Conservation (phyloP, 306 rosid genomes). For the Cicer pinnatifidum region DNA sequence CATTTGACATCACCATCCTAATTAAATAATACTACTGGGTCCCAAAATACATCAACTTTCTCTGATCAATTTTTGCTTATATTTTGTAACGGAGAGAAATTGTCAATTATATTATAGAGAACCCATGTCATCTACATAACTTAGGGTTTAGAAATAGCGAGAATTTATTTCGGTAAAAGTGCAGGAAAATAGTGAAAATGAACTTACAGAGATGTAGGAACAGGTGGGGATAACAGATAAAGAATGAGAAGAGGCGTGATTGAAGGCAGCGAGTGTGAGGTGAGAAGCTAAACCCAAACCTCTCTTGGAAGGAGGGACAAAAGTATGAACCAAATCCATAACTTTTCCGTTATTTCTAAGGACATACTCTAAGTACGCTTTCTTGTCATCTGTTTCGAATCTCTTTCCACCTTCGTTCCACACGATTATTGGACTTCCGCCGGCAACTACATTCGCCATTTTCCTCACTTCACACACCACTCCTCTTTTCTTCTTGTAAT, state of each 20-base stretch:
- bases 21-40: too few relatives aligned
- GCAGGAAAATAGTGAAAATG: neutral
- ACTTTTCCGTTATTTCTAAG: conserved; percentile 57
- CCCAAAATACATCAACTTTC: too few relatives aligned
- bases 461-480: neutral
- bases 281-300: conserved; percentile 85
- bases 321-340: conserved; percentile 83
- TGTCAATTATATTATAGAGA: too few relatives aligned
- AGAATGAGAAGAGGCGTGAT: conserved; percentile 71
- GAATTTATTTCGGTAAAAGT: too few relatives aligned
- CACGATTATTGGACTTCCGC: conserved; percentile 43
- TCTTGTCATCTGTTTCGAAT: conserved; percentile 87
- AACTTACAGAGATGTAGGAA: conserved; percentile 81
- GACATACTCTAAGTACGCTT: conserved; percentile 68
- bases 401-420: conserved; percentile 61
- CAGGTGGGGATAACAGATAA: conserved; percentile 71
- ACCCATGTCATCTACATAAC: too few relatives aligned
- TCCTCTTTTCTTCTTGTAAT: too few relatives aligned
- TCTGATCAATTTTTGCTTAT: too few relatives aligned
- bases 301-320: conserved; percentile 81
- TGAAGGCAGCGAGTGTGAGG: conserved; percentile 80
- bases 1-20: too few relatives aligned
- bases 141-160: too few relatives aligned
- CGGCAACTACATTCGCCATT: conserved; percentile 51
- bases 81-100: too few relatives aligned